A percentile compares a stretch with the other conserved stretches of the same genome.
These are phyloP conservation scores for Misopates orontium DNA, from an alignment of 257 asterid genomes.

Conservation along the genomic window DNA sequence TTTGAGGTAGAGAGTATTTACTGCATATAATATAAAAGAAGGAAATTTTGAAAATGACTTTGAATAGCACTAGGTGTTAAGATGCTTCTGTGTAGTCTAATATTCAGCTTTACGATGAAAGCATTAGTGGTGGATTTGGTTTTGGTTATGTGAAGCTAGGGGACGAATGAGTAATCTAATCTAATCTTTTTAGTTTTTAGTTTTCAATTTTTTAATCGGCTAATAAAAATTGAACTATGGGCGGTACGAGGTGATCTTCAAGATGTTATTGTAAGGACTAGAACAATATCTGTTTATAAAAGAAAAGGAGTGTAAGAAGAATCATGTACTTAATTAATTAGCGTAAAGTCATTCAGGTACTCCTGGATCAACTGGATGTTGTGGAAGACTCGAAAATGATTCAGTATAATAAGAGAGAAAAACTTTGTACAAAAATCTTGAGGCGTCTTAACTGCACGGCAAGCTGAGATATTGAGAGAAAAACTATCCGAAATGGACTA, in stretches of 20 bases:
- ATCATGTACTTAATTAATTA: background rate
- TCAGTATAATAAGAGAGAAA: too few species aligned
- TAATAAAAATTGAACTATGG: too few species aligned
- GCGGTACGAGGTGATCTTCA: too few species aligned
- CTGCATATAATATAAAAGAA: background rate
- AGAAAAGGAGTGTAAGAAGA: too few species aligned
- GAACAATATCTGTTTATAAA: too few species aligned
- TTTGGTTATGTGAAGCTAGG: background rate
- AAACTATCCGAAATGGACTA: background rate
- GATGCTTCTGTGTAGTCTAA: background rate
- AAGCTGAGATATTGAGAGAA: background rate
- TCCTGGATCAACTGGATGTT: too few species aligned
- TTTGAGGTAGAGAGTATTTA: conserved; percentile 6
- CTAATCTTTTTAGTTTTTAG: too few species aligned
- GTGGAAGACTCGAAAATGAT: too few species aligned
- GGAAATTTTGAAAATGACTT: background rate
- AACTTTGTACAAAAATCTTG: background rate
- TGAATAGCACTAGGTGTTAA: background rate
- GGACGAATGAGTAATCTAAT: background rate
- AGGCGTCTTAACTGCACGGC: background rate
- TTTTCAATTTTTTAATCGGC: too few species aligned
- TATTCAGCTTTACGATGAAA: conserved; percentile 3
- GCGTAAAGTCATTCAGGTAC: conserved; percentile 4
- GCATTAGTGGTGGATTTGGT: background rate
- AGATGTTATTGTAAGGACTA: too few species aligned